Evolutionary conservation across 208 protist species (phyloP), one percentile per base, ranked within the genome.

Genomic region (Leishmania tropica): DNA sequence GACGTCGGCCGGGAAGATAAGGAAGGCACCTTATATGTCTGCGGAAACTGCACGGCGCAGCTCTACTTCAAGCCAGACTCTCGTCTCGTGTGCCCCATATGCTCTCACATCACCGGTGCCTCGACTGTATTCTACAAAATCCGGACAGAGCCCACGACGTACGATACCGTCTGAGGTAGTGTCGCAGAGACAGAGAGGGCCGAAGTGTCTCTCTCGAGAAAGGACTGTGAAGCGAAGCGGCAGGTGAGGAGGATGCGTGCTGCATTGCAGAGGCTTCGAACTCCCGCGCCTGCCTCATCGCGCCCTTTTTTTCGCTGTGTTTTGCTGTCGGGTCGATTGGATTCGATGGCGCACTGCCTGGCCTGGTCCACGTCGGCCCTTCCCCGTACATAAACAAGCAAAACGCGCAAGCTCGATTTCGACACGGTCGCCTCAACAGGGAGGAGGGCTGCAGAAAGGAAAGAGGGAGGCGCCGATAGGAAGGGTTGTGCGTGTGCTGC

Each of bases 81-180:
- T 7, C 81, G 87, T 17, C 84, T 97, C 47, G 85, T 93, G 88
- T 97, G 95, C 74, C 90, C 95, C 7, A 87, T 87, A 64, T 97
- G 95, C 85, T 89, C 92, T 21, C 89, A 95, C 62, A 81, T 92
- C 42, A 96, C 93, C 1, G 95, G 95, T 3, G 95, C 92, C 19
- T 96, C 93, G n/a, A 94, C 87, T 10, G 93, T 97, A 3, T 97
- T 97, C 78, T 97, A 97, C 83, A 97, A 97, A 83, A 75, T 96
- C n/a, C 93, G 95, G 54, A 94, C 87, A 48, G 87, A 95, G 74
- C 79, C 93, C 17, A 97, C 95, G 0, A 94, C 88, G 35, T 97
- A 97, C 85, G 95, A 97, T 75, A 97, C 95, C 0, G 90, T 97
- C 75, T 97, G 84, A 93, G 13, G 13, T 28, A 45, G 75, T 65